Evolutionary conservation across 1,284 basidiomycete species (phyloP), one percentile per base, ranked within the genome.

Genomic region (Pascua guehoae): DNA sequence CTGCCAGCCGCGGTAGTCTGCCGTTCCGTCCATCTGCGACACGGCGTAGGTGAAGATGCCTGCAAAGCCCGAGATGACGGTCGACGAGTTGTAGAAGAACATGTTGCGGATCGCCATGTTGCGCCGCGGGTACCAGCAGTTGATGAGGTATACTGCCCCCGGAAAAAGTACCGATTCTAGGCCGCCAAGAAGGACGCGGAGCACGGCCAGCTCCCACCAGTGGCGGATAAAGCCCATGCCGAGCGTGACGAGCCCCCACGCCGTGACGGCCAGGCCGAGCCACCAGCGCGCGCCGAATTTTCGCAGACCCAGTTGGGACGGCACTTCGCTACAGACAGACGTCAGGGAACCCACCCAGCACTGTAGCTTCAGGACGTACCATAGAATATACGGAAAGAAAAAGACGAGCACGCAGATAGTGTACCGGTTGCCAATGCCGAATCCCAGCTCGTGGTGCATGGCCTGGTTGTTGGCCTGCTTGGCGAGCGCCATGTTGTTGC

Each of bases 61-160:
- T 12, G 51, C 37, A 16, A 51, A 51, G 0, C 45, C 53, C 10
- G 54, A 51, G 41, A 53, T 15, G 59, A 59, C 63, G 55, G 56
- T 56, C 11, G 56, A 58, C 51, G 54, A 47, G n/a, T 75, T 67
- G 69, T 80, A 80, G 70, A 80, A 80, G 47, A 67, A 62, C 7
- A 74, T 69, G 63, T 57, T 55, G 52, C 66, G 62, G 4, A 47
- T 64, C 48, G 79, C 76, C 47, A 76, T 74, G 62, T 79, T 74
- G 52, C 71, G 69, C 12, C 79, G 75, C 2, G 77, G 75, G 66
- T 80, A 81, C 79, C 58, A 81, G 39, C 68, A 73, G 14, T 75
- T 72, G 57, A 80, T 74, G 17, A 81, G 68, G 68, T 70, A 78
- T 7, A 76, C 73, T 48, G 71, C 75, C n/a, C 65, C 68, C 9